These are phyloP conservation scores for Fennellomyces sp. DNA, from an alignment of 371 early-diverging fungal species.

Conservation along the genomic window DNA sequence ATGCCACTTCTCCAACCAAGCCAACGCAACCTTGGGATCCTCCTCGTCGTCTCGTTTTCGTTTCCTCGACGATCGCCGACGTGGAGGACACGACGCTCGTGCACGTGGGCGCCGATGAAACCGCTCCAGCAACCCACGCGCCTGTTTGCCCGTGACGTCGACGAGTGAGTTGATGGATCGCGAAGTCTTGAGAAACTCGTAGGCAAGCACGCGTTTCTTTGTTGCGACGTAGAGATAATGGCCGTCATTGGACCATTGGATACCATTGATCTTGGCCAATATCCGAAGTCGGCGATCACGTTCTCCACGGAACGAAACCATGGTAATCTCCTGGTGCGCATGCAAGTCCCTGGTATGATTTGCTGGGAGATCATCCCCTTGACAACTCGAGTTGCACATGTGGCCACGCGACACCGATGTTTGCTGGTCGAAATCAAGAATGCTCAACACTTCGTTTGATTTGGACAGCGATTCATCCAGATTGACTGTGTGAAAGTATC, in stretches of 20 bases:
- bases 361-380: constrained; percentile 5
- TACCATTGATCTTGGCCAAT: constrained; percentile 59
- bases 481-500: constrained; percentile 61
- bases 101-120: constrained; percentile 10
- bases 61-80: neutral
- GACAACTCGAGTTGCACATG: neutral
- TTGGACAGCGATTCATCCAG: constrained; percentile 27
- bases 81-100: neutral
- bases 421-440: constrained; percentile 14
- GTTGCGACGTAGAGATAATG: constrained; percentile 57
- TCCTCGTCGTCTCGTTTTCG: constrained; percentile 9
- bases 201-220: constrained; percentile 58
- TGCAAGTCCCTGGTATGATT: constrained; percentile 19
- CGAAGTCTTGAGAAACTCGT: constrained; percentile 34
- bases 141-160: constrained; percentile 18
- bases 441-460: constrained; percentile 9
- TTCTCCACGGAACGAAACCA: constrained; percentile 64
- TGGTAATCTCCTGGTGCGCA: constrained; percentile 55
- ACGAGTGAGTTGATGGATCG: constrained; percentile 12
- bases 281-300: constrained; percentile 49
- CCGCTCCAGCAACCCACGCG: constrained; percentile 17
- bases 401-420: constrained; percentile 5
- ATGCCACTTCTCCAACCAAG: constrained; percentile 28
- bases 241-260: constrained; percentile 62
- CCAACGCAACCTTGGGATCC: constrained; percentile 4